Conservation (phyloP, 2,329 filamentous ascomycete genomes). For the Peltaster fructicola region DNA sequence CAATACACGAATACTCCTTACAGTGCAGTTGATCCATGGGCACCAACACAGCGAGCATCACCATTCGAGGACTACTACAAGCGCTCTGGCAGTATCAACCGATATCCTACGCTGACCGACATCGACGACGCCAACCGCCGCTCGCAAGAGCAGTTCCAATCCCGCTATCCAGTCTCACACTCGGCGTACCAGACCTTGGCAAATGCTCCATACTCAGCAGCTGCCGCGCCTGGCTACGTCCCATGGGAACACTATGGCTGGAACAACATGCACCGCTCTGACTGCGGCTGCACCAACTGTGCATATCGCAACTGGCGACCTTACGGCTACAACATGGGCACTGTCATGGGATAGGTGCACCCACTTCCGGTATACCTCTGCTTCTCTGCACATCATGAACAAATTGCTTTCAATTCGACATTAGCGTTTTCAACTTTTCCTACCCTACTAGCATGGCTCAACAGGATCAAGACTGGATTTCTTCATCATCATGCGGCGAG, state of each 20-base stretch:
- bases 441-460: too few relatives aligned
- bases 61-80: conserved; percentile 19
- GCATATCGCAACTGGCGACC: conserved; percentile 18
- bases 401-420: too few relatives aligned
- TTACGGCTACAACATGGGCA: conserved; percentile 18
- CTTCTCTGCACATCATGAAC: too few relatives aligned
- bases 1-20: conserved; percentile 17
- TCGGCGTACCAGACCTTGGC: conserved; percentile 14
- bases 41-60: conserved; percentile 11
- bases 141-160: conserved; percentile 16
- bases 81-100: conserved; percentile 13
- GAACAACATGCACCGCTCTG: conserved; percentile 15
- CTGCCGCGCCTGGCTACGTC: too few relatives aligned
- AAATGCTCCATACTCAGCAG: conserved; percentile 12
- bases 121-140: conserved; percentile 17
- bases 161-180: conserved; percentile 11
- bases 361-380: not conserved
- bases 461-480: too few relatives aligned
- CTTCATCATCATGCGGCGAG: too few relatives aligned
- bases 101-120: conserved; percentile 17
- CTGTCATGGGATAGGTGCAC: conserved; percentile 17
- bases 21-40: conserved; percentile 17
- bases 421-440: too few relatives aligned
- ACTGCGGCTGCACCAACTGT: conserved; percentile 19
- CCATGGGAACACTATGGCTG: conserved; percentile 12